These are phyloP conservation scores for Fusarium stilboides DNA, from an alignment of 2,329 filamentous ascomycete species.

Conservation along the genomic window DNA sequence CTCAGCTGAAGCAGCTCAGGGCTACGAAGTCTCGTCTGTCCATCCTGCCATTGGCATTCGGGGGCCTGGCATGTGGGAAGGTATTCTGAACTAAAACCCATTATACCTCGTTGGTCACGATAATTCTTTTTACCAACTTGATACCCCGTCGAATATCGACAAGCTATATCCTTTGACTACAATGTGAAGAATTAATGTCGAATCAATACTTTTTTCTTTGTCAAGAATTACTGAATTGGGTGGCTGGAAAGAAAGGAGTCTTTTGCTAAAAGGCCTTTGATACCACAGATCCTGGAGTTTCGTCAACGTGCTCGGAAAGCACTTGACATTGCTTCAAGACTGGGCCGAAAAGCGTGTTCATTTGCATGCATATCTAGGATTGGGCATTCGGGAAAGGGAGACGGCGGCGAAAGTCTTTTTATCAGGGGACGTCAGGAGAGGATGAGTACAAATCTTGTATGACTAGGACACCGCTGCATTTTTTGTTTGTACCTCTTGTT, in stretches of 20 bases:
- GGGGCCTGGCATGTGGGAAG: slow-evolving; percentile 77
- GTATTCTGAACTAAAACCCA: slow-evolving; percentile 68
- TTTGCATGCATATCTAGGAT: slow-evolving; percentile 61
- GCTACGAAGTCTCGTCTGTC: slow-evolving; percentile 62
- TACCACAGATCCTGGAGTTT: slow-evolving; percentile 49
- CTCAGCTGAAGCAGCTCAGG: slow-evolving; percentile 69
- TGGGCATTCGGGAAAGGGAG: slow-evolving; percentile 51
- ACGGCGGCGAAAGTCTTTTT: slow-evolving; percentile 49
- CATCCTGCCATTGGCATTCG: slow-evolving; percentile 66
- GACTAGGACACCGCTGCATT: slow-evolving; percentile 51
- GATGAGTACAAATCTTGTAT: slow-evolving; percentile 51
- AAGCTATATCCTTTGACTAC: slow-evolving; percentile 39
- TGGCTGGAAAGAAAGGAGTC: slow-evolving; percentile 51
- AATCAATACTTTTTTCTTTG: slow-evolving; percentile 50
- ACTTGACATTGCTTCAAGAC: slow-evolving; percentile 53
- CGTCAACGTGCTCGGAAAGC: slow-evolving; percentile 53
- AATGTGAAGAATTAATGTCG: slow-evolving; percentile 48
- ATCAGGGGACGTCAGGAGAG: slow-evolving; percentile 33
- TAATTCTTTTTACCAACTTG: slow-evolving; percentile 39
- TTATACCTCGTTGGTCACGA: slow-evolving; percentile 35
- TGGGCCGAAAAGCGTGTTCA: slow-evolving; percentile 59
- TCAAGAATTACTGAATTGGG: slow-evolving; percentile 45
- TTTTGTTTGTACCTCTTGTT: slow-evolving; percentile 38
- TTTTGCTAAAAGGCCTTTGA: slow-evolving; percentile 52
- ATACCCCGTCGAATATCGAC: slow-evolving; percentile 41